Percentiles rank a stretch among this genome's conserved stretches.
These are phyloP conservation scores for Saccharomycopsis babjevae DNA, from an alignment of 805 yeast genomes.

Conservation along the genomic window DNA sequence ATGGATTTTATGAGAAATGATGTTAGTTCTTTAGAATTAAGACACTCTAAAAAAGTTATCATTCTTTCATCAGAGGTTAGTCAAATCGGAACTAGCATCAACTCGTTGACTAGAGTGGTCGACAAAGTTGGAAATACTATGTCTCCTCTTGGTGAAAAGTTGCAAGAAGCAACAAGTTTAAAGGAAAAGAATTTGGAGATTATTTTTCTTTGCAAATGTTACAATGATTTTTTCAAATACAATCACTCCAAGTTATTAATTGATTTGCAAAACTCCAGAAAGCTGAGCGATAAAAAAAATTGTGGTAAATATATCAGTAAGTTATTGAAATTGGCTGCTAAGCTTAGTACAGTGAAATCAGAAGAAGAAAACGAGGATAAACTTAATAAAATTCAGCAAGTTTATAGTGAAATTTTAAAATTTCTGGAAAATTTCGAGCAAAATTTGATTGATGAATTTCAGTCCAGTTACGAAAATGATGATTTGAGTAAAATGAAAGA, in stretches of 20 bases:
- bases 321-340: conserved; percentile 11
- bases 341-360: conserved; percentile 5
- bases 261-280: conserved; percentile 37
- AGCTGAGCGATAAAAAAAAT: conserved; percentile 41
- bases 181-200: conserved; percentile 66
- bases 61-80: conserved; percentile 40
- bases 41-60: conserved; percentile 59
- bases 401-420: conserved; percentile 43
- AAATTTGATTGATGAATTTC: conserved; percentile 57
- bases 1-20: conserved; percentile 44
- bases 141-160: conserved; percentile 58
- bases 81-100: conserved; percentile 37
- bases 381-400: conserved; percentile 16
- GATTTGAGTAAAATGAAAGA: conserved; percentile 66
- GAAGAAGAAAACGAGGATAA: neutral
- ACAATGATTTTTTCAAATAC: conserved; percentile 61
- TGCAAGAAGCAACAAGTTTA: conserved; percentile 58
- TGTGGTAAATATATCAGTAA: conserved; percentile 40
- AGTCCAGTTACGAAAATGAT: conserved; percentile 58
- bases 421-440: conserved; percentile 73
- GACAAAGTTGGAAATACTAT: conserved; percentile 48
- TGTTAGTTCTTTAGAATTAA: conserved; percentile 50
- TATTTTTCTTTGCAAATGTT: conserved; percentile 63
- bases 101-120: conserved; percentile 40
- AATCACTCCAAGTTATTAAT: conserved; percentile 45